Evolutionary conservation across 106 monocot genomes (phyloP), one percentile per base, ranked within the genome.

Genomic region (Dendrobium chrysotoxum): DNA sequence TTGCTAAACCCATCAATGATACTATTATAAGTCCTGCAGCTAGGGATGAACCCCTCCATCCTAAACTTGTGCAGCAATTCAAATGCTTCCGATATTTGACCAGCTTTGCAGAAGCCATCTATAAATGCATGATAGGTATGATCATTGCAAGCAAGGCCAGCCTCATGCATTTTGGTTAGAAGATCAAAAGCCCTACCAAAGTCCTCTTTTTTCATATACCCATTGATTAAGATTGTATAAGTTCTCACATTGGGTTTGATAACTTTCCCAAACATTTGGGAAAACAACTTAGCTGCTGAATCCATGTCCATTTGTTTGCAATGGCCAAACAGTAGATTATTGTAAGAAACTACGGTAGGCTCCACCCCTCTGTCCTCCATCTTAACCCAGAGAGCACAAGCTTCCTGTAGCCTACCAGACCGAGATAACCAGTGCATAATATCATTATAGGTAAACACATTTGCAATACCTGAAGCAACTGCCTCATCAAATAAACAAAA

Each of bases 1-100:
- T 86, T 87, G 64, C 86, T 71, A 76, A 80, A 91, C 30, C 93
- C 89, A 61, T 89, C 38, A 57, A 94, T 91, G 68, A 94, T 86
- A 76, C 83, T 89, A 73, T 94, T 94, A 50, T 91, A 94, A 68
- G 87, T 89, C 79, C 82, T 89, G 35, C 72, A 64, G 70, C 66
- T 89, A 40, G 89, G 91, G 21, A 82, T 67, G 75, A 93, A 93
- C 26, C 91, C 93, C 9, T 93, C 85, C 16, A 81, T 80, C 67
- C 74, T 82, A 87, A 89, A 89, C 66, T 85, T 83, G 12, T 74
- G 50, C 53, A 93, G 55, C 83, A 86, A 83, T n/a, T 80, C 72
- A 44, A 45, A 84, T 23, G 78, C 82, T 12, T 91, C 87, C 77
- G 80, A 86, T 65, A 88, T 82, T 13, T 46, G 80, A 76, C 85